These are phyloP conservation scores for Tetrapisispora taiwanensis DNA, from an alignment of 805 yeast genomes.

Conservation along the genomic window DNA sequence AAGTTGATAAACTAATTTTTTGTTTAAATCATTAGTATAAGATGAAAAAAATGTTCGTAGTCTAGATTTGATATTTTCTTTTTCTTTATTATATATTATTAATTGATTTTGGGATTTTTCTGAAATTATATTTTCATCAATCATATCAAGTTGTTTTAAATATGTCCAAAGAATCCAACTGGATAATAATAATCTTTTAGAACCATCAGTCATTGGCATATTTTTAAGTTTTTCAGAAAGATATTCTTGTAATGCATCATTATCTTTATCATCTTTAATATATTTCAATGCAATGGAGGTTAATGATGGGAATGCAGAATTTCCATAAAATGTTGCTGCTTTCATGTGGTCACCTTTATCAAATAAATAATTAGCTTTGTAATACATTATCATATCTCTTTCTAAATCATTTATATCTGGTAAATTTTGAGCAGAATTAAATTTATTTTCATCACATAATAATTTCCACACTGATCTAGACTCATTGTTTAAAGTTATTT, in stretches of 20 bases:
- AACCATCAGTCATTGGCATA: constrained; percentile 21
- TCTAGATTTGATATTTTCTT: constrained; percentile 22
- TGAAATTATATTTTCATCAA: constrained; percentile 22
- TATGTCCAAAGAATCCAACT: constrained; percentile 32
- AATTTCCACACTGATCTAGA: constrained; percentile 65
- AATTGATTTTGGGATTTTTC: background rate
- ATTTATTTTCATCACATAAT: constrained; percentile 41
- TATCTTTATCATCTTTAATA: constrained; percentile 33
- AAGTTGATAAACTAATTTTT: constrained; percentile 60
- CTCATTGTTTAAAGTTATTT: constrained; percentile 62
- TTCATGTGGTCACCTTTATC: constrained; percentile 21
- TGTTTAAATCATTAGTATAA: constrained; percentile 46
- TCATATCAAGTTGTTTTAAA: constrained; percentile 26
- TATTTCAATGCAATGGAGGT: constrained; percentile 57
- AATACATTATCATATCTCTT: constrained; percentile 40
- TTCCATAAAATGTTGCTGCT: constrained; percentile 53
- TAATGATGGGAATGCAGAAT: constrained; percentile 48
- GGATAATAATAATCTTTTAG: constrained; percentile 26
- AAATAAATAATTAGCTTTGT: constrained; percentile 45
- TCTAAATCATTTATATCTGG: constrained; percentile 29
- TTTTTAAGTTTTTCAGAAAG: constrained; percentile 33
- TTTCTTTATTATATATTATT: constrained; percentile 8
- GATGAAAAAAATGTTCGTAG: constrained; percentile 41
- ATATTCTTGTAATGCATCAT: constrained; percentile 39
- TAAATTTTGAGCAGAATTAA: constrained; percentile 53